Evolutionary conservation across 352 stramenopile genomes (phyloP).

Genomic region (Blastocystis sp.): DNA sequence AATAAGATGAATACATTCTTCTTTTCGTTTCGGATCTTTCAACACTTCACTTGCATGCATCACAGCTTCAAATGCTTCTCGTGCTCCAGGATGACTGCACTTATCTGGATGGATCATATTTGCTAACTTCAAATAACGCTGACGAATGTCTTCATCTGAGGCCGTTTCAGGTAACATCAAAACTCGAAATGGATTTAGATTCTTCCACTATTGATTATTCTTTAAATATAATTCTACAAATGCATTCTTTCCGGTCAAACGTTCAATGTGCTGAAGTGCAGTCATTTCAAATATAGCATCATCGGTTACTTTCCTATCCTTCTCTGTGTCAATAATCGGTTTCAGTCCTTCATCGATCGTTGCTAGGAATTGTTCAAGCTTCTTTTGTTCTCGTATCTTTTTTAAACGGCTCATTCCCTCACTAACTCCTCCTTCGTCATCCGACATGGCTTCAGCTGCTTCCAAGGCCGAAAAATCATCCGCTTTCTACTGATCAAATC

Average conservation of each 20-base stretch:
- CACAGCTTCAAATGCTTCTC: conserved; percentile 82
- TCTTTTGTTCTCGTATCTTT: conserved; percentile 56
- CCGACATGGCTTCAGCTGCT: conserved; percentile 46
- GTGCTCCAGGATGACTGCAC: conserved; percentile 75
- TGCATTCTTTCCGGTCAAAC: conserved; percentile 70
- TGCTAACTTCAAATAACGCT: conserved; percentile 84
- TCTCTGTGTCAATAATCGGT: conserved; percentile 56
- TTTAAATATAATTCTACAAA: conserved; percentile 75
- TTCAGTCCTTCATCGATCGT: conserved; percentile 53
- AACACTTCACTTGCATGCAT: neutral
- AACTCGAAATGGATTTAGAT: conserved; percentile 82
- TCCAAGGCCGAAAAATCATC: conserved; percentile 60
- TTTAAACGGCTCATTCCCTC: conserved; percentile 13
- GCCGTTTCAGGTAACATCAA: conserved; percentile 82
- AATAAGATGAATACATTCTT: conserved; percentile 80
- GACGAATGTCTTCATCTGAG: conserved; percentile 83
- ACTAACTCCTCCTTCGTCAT: neutral
- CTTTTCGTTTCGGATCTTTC: conserved; percentile 77
- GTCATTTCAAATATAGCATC: conserved; percentile 50
- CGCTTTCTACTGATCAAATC: neutral
- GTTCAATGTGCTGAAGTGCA: conserved; percentile 42
- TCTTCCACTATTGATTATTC: conserved; percentile 82
- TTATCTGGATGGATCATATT: conserved; percentile 84
- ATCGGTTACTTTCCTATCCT: conserved; percentile 31
- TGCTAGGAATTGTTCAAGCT: conserved; percentile 71